A percentile compares a stretch with the other conserved stretches of the same genome.
These are phyloP conservation scores for Clonostachys rosea DNA, from an alignment of 2,329 filamentous ascomycete species.

Conservation along the genomic window DNA sequence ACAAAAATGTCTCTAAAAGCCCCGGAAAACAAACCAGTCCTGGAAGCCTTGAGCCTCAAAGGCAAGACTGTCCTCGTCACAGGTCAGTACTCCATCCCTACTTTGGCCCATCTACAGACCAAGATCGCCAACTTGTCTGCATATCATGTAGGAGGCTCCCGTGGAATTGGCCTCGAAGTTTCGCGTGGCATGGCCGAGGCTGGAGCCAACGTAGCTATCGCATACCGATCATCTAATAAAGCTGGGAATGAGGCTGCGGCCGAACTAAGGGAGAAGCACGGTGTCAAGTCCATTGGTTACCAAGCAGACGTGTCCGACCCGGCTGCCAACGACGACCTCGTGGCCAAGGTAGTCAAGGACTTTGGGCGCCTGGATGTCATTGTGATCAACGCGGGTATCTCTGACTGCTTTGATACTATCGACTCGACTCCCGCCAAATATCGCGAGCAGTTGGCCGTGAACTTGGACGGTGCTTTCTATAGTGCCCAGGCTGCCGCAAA, in stretches of 20 bases:
- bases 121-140: no score
- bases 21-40: no score
- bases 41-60: no score
- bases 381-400: slow-evolving; percentile 35
- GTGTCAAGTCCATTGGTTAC: slow-evolving; percentile 22
- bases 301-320: slow-evolving; percentile 26
- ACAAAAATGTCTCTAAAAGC: no score
- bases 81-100: no score
- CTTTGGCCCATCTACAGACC: no score
- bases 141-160: slow-evolving; percentile 28
- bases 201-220: slow-evolving; percentile 12
- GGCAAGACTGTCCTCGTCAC: no score
- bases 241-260: slow-evolving; percentile 10
- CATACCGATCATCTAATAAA: slow-evolving; percentile 12
- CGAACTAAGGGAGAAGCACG: slow-evolving; percentile 28
- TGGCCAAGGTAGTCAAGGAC: slow-evolving; percentile 22
- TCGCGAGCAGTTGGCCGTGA: slow-evolving; percentile 21
- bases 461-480: slow-evolving; percentile 35
- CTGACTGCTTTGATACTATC: slow-evolving; percentile 23
- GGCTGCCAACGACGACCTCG: slow-evolving; percentile 15
- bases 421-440: slow-evolving; percentile 17
- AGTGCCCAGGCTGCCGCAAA: slow-evolving; percentile 32
- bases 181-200: slow-evolving; percentile 11
- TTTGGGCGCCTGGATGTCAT: slow-evolving; percentile 31
- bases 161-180: slow-evolving; percentile 40